Base-by-base conservation (phyloP, 768 basidiomycete species). In the Boletus vinaceobasis region DNA sequence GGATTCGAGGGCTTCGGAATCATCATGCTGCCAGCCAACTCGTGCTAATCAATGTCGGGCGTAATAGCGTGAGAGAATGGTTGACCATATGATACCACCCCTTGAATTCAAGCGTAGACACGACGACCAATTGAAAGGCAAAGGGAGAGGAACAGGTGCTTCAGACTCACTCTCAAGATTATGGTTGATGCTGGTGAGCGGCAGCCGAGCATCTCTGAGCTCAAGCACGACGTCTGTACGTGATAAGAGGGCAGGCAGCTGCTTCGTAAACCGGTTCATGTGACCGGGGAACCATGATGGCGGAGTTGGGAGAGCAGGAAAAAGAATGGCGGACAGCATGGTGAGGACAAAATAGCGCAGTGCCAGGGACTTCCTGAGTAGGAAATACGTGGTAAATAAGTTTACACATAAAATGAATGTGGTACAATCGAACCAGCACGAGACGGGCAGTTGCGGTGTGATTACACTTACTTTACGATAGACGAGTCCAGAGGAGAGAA, bases 271-370 rank as follows among this genome's bases (percentile, higher is more conserved):
- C 64, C 85, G 83, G 72, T 84, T 87, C 94, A 97, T 98, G 73
- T 98, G 94, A 33, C 94, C 94, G 26, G 92, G 92, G 74, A 87
- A 96, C 93, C 93, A 97, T 79, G 93, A 94, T 48, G 88, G 87
- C 31, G 91, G 86, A 43, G 75, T 73, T 42, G 88, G 84, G 23
- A 93, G 79, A 52, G 73, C 72, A 52, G 79, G 78, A 55, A 75
- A 71, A 35, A 70, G 68, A 45, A 78, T 61, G 61, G 60, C 61
- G 43, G 66, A 64, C 56, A 75, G 59, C 74, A 73, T 74, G 55
- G 57, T 49, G 36, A 36, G 21, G 44, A 40, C 43, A 52, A 61
- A 58, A 66, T 47, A 52, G 43, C 48, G 37, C 43, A 44, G 19
- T 52, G 52, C 32, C 31, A 45, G 31, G 31, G 26, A 29, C 36